Percentiles rank a stretch among this genome's conserved stretches.
Evolutionary conservation across 352 stramenopile species (phyloP).

Genomic region (Saprolegnia parasitica): DNA sequence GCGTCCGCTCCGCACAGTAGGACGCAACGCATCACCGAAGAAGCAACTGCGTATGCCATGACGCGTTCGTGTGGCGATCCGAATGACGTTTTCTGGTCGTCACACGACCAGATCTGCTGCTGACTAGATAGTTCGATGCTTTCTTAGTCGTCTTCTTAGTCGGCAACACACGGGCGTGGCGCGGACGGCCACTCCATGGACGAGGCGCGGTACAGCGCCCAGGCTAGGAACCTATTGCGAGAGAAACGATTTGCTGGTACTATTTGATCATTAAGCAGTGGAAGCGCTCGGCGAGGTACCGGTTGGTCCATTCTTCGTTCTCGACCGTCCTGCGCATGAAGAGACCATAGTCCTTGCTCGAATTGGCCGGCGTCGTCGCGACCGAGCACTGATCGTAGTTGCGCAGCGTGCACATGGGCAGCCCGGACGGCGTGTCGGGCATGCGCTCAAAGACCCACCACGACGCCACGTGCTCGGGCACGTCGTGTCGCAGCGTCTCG

Average conservation of each 20-base stretch:
- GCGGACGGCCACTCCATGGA: background rate
- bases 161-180: background rate
- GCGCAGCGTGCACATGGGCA: background rate
- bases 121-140: too few species aligned
- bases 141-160: background rate
- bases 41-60: too few species aligned
- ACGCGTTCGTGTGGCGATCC: too few species aligned
- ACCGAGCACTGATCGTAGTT: slow-evolving; percentile 13
- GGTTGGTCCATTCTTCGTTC: slow-evolving; percentile 8
- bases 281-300: background rate
- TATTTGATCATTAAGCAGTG: slow-evolving; percentile 22
- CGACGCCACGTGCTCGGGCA: background rate
- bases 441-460: slow-evolving; percentile 20
- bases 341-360: slow-evolving; percentile 10
- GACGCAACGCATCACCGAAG: too few species aligned
- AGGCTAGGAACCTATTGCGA: background rate
- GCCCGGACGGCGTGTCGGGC: background rate
- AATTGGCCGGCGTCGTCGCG: background rate
- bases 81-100: too few species aligned
- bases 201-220: background rate
- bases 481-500: background rate
- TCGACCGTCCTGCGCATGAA: slow-evolving; percentile 3
- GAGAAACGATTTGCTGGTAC: background rate
- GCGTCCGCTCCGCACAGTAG: too few species aligned
- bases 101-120: too few species aligned